phyloP scores from a whole-genome alignment of 345 rosid species.

The Melastoma malabathricum region DNA sequence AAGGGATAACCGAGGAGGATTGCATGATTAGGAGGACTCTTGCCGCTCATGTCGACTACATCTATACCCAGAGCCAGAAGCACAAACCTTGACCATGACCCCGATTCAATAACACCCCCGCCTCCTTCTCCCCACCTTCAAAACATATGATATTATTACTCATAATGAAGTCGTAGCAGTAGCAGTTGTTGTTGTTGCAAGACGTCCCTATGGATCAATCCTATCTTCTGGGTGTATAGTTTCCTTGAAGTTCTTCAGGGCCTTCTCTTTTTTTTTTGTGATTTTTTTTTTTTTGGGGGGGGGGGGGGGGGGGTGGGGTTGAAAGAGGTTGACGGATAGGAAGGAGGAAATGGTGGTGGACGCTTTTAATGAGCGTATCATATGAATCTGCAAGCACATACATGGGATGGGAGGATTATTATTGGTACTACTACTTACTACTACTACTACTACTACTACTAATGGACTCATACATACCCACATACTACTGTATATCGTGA shows the following conservation, averaged over 20 bases:
- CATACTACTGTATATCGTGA: too few relatives aligned
- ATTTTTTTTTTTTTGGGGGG: neutral
- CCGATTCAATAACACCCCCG: too few relatives aligned
- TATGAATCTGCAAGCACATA: too few relatives aligned
- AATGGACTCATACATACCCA: too few relatives aligned
- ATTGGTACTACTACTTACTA: too few relatives aligned
- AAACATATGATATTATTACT: neutral
- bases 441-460: too few relatives aligned
- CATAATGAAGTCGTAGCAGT: too few relatives aligned
- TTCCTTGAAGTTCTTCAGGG: neutral
- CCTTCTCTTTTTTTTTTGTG: neutral
- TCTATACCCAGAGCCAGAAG: slow-evolving; percentile 36
- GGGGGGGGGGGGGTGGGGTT: neutral
- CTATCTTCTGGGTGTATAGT: too few relatives aligned
- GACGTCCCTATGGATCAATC: too few relatives aligned
- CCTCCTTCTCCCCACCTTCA: neutral
- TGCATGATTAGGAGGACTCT: slow-evolving; percentile 41
- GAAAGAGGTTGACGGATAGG: neutral
- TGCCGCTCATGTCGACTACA: slow-evolving; percentile 44
- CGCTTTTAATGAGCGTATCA: too few relatives aligned
- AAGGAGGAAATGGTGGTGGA: too few relatives aligned
- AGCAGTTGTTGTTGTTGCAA: neutral
- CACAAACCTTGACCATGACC: slow-evolving; percentile 12
- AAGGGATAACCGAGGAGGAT: slow-evolving; percentile 35
- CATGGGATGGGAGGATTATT: too few relatives aligned